Conservation (phyloP, 768 basidiomycete genomes). For the Gymnopilus junonius region DNA sequence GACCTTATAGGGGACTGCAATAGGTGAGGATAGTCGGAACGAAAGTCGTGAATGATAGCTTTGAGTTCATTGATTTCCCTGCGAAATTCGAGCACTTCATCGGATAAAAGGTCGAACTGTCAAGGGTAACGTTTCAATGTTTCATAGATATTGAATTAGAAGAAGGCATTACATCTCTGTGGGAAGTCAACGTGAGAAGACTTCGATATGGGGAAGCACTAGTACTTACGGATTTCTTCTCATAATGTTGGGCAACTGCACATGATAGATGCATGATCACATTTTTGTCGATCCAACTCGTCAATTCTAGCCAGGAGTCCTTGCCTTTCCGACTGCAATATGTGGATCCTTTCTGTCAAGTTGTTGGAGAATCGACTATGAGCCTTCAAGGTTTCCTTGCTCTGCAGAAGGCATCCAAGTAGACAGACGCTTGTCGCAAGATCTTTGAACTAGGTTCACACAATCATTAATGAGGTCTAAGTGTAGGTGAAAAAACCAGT, state of each 20-base stretch:
- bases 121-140: background rate
- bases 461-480: background rate
- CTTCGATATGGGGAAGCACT: background rate
- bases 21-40: background rate
- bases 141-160: background rate
- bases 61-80: slow-evolving; percentile 9
- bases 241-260: background rate
- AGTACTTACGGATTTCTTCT: slow-evolving; percentile 3
- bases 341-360: slow-evolving; percentile 2
- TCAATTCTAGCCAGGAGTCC: background rate
- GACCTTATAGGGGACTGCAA: background rate
- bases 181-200: background rate
- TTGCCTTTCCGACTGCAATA: background rate
- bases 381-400: slow-evolving; percentile 4
- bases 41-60: background rate
- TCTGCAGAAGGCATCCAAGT: slow-evolving; percentile 8
- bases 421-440: slow-evolving; percentile 8
- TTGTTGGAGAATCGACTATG: slow-evolving; percentile 2
- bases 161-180: background rate
- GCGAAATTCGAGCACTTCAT: slow-evolving; percentile 8
- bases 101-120: slow-evolving; percentile 7
- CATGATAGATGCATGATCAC: background rate
- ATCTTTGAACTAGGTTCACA: slow-evolving; percentile 6
- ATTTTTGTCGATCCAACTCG: background rate
- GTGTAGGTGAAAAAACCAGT: background rate